These are phyloP conservation scores for Ophiostoma angusticollis DNA, from an alignment of 2,329 filamentous ascomycete genomes.

Conservation along the genomic window DNA sequence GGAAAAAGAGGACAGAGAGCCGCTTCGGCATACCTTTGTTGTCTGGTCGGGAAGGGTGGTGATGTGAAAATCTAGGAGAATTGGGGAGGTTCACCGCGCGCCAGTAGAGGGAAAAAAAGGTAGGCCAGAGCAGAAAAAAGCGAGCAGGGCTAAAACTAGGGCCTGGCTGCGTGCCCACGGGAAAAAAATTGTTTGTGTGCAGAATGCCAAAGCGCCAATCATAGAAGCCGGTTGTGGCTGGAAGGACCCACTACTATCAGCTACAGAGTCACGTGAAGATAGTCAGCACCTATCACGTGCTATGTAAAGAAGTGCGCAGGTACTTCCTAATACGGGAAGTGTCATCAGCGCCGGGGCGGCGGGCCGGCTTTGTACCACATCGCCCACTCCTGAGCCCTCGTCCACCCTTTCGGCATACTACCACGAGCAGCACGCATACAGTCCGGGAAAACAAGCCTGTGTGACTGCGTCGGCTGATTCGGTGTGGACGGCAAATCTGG, in stretches of 20 bases:
- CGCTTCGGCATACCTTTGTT: constrained; percentile 9
- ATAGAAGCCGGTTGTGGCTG: background rate
- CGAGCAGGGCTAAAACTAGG: constrained; percentile 11
- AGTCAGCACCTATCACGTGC: too few species aligned
- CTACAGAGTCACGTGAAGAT: background rate
- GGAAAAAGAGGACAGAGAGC: background rate
- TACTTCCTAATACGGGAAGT: too few species aligned
- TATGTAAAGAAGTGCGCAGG: too few species aligned
- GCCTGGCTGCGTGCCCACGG: constrained; percentile 8
- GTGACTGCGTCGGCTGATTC: too few species aligned
- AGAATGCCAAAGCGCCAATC: constrained; percentile 11
- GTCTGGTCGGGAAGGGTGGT: constrained; percentile 9
- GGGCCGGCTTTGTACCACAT: too few species aligned
- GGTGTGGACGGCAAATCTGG: too few species aligned
- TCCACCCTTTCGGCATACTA: too few species aligned
- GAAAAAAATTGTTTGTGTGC: constrained; percentile 12
- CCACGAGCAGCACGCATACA: too few species aligned
- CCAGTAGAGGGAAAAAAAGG: constrained; percentile 7
- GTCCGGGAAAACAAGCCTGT: too few species aligned
- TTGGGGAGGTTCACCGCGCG: too few species aligned
- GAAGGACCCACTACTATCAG: background rate
- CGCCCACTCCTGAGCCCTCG: too few species aligned
- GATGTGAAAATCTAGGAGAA: constrained; percentile 7
- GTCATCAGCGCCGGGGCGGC: too few species aligned
- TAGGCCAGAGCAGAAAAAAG: constrained; percentile 5